Conservation (phyloP, 306 rosid genomes). For the Chamaecrista fasciculata region DNA sequence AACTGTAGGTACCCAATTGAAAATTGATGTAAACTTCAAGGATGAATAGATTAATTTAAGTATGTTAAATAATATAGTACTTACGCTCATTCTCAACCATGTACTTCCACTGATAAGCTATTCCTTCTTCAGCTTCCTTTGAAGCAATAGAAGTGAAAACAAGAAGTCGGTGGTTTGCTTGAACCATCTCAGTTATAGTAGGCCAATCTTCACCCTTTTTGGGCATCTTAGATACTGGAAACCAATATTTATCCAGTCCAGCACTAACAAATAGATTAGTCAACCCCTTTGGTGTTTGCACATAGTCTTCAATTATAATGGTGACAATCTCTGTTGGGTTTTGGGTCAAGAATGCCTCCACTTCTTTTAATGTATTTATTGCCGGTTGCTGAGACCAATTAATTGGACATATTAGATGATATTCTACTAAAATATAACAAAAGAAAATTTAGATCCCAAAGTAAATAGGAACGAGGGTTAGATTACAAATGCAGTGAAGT, state of each 20-base stretch:
- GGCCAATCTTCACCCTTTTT: conserved; percentile 94
- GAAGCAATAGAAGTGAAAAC: conserved; percentile 90
- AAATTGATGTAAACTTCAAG: no score
- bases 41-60: no score
- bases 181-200: conserved; percentile 76
- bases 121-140: conserved; percentile 88
- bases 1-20: no score
- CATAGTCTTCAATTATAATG: conserved; percentile 93
- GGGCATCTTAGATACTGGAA: conserved; percentile 88
- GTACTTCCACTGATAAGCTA: conserved; percentile 97
- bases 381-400: conserved; percentile 89
- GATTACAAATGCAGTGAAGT: conserved; percentile 98
- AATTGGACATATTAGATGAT: conserved; percentile 30
- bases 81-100: conserved; percentile 88
- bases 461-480: conserved; percentile 9
- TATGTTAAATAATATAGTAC: conserved; percentile 35
- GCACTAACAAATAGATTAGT: conserved; percentile 65
- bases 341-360: conserved; percentile 72
- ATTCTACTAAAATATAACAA: neutral
- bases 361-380: conserved; percentile 81
- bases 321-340: conserved; percentile 89
- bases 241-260: conserved; percentile 90
- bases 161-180: conserved; percentile 72
- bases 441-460: conserved; percentile 6
- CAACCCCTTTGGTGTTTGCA: conserved; percentile 87